Evolutionary conservation across 805 yeast genomes (phyloP), one percentile per base, ranked within the genome.

Genomic region (Nakazawaea ishiwadae): DNA sequence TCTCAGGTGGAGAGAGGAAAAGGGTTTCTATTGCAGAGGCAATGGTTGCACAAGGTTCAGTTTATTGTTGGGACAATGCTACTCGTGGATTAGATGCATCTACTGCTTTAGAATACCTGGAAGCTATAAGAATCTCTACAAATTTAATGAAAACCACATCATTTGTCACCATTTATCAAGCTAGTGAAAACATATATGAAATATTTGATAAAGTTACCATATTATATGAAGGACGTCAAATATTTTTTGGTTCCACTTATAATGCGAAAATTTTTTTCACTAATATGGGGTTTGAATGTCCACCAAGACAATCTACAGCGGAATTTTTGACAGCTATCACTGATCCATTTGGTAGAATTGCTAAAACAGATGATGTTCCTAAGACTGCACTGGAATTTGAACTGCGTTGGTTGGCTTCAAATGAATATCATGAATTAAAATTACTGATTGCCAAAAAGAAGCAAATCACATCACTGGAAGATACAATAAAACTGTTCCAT

Each of bases 51-150:
- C 77, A 81, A 21, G 82, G 87, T 23, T 65, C 75, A 37, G 66
- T 82, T 38, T 80, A 74, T 48, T 77, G 84, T 60, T 81, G 85
- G 78, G 90, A 85, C 66, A 86, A 86, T 54, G 83, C 91, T 5
- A 86, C 95, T 5, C 76, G 93, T 66, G 95, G 95, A 52, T 69
- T 86, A 45, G 95, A 85, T 62, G 73, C 93, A 4, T 84, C 93
- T 9, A 84, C 93, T 31, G 95, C 95, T 3, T 67, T 82, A 48
- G 90, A 84, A 55, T 85, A 78, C 53, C 69, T 83, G 31, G 68
- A 77, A 47, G 81, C 87, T 16, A 67, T 85, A 46, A 78, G 84
- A 51, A 71, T 78, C 2, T 64, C 76, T n/a, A 81, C 88, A 3
- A 61, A 68, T 27, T 61, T 80, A 38, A 58, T 72, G 44, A 66